Base-by-base conservation (phyloP, 2,329 filamentous ascomycete genomes). In the Saccharata proteae region DNA sequence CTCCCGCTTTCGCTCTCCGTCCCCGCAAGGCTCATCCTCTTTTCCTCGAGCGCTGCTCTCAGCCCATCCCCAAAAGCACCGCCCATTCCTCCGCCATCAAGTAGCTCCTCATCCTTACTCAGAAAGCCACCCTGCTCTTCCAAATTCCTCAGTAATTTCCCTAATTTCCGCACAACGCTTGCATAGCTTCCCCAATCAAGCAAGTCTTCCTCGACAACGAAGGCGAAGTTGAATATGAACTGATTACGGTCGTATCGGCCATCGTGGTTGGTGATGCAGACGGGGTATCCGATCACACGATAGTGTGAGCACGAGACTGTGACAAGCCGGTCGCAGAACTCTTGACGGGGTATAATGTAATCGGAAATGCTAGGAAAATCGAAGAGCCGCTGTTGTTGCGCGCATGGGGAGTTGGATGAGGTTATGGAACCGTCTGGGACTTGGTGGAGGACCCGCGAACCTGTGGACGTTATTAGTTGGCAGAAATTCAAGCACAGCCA, bases 191-290 rank as follows among this genome's bases (percentile, higher is more conserved):
- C 71, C 52, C 80, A 80, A 48, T 92, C 81, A 4, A 52, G 52
- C 10, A 69, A 64, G 19, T 69, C 63, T 35, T 75, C 70, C 30
- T 80, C 71, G 29, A 93, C 66, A 16, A 93, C 79, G 26, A 96
- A 65, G 37, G 84, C 85, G 51, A 96, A 93, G 57, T 96, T 96
- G 71, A 96, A 98, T 51, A 94, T 93, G 64, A 94, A 96, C 56
- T 93, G 83, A 58, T 93, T 93, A 36, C 90, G 78, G 48, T 80
- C 74, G 50, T 96, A 93, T 43, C 79, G 78, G 34, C 76, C 70
- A 41, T 85, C 73, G 23, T 77, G 37, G 8, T 52, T 43, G 30
- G 79, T 74, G 49, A 96, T 83, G 51, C 84, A 88, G 32, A 96
- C 79, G 0, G 90, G 90, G 46, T 85, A 84, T 11, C 86, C 84